Evolutionary conservation across 768 basidiomycete species (phyloP).

Genomic region (Strobilomyces echinocephalus): DNA sequence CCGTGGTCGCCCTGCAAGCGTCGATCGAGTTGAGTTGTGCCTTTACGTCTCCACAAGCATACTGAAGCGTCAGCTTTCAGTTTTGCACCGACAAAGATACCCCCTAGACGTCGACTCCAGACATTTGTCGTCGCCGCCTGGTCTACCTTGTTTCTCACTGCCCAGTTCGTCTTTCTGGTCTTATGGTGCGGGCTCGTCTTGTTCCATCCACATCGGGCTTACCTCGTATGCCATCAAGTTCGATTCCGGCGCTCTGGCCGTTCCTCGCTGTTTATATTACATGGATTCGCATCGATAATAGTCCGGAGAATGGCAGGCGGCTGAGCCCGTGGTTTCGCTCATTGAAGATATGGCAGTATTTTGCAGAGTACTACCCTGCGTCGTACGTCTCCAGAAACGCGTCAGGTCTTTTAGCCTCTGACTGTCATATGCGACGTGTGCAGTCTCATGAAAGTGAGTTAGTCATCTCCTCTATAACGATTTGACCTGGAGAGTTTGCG

Average conservation of each 20-base stretch:
- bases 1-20: conserved; percentile 63
- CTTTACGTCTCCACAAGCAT: background rate
- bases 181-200: conserved; percentile 56
- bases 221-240: conserved; percentile 43
- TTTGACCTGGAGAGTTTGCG: background rate
- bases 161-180: conserved; percentile 64
- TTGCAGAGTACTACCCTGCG: conserved; percentile 88
- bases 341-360: conserved; percentile 75
- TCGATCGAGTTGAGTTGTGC: conserved; percentile 60
- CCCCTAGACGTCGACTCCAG: conserved; percentile 80
- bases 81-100: conserved; percentile 84
- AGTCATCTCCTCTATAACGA: background rate
- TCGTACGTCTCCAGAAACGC: conserved; percentile 53
- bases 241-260: conserved; percentile 87
- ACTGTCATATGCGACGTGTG: background rate
- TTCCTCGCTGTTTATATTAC: conserved; percentile 68
- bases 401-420: background rate
- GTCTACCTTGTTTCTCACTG: conserved; percentile 76
- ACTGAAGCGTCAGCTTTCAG: conserved; percentile 32
- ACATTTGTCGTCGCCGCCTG: conserved; percentile 84
- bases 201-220: background rate
- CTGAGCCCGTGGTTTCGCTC: conserved; percentile 72
- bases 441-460: conserved; percentile 34
- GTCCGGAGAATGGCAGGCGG: conserved; percentile 69
- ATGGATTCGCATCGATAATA: conserved; percentile 76